phyloP scores from a whole-genome alignment of 495 filamentous ascomycete genomes.

The Aeminium ludgeri region DNA sequence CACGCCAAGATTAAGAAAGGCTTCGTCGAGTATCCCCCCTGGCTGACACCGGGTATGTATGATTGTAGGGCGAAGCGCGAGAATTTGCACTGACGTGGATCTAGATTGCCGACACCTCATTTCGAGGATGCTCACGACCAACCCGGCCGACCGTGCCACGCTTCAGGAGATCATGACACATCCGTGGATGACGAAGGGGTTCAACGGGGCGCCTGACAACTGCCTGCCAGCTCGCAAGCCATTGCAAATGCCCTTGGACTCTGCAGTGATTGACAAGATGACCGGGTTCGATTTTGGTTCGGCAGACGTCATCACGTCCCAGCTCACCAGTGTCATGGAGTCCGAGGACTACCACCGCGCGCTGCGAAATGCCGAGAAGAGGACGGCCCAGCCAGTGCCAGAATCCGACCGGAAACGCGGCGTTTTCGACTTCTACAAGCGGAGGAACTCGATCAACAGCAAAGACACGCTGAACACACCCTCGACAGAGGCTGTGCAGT shows the following conservation, averaged over 20 bases:
- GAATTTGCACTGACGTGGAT: conserved; percentile 1
- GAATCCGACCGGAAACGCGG: conserved; percentile 68
- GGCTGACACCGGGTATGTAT: conserved; percentile 66
- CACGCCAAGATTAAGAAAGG: conserved; percentile 99
- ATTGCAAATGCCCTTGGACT: conserved; percentile 67
- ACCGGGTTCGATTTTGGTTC: conserved; percentile 95
- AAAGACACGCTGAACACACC: conserved; percentile 75
- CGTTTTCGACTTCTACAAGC: conserved; percentile 91
- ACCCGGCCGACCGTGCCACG: conserved; percentile 71
- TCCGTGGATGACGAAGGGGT: conserved; percentile 95
- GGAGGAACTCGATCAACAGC: conserved; percentile 72
- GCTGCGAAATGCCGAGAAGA: conserved; percentile 45
- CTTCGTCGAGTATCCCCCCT: conserved; percentile 84
- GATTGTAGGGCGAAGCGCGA: neutral
- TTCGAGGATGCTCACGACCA: conserved; percentile 89
- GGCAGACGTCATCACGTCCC: conserved; percentile 59
- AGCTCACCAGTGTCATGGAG: conserved; percentile 68
- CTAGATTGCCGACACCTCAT: conserved; percentile 87
- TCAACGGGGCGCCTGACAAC: conserved; percentile 71
- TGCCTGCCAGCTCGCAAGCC: conserved; percentile 73
- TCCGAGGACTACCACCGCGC: conserved; percentile 86
- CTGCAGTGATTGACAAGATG: conserved; percentile 75
- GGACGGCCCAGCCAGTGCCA: conserved; percentile 40
- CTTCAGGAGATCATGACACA: conserved; percentile 89
- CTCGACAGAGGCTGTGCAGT: conserved; percentile 64